Evolutionary conservation across 1,284 basidiomycete genomes (phyloP), one percentile per base, ranked within the genome.

Genomic region (Ganoderma sp.): DNA sequence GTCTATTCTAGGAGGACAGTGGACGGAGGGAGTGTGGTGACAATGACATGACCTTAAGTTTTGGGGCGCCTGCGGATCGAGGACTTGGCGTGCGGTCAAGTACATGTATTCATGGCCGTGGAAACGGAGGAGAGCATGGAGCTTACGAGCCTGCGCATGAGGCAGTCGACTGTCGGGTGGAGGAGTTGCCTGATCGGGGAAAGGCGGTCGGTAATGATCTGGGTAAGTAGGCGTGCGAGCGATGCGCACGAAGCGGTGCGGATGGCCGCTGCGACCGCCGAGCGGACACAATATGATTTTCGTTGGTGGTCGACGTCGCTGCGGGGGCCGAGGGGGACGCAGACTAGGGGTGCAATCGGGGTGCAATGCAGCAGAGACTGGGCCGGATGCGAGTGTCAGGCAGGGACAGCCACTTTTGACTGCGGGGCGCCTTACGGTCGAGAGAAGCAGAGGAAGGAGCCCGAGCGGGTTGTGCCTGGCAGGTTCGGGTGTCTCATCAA

Each of bases 381-480:
- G 37, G 67, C 61, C n/a, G 2, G 57, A 56, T 61, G 60, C 52
- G 28, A 32, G 62, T 48, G 45, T 22, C 48, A 52, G 45, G 50
- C 25, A 12, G 1, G 69, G 67, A 65, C 67, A 64, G 67, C 67
- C 65, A 61, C 69, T 48, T 65, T 67, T 19, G 52, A 60, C 70
- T 67, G 65, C 69, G 73, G 67, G 62, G 50, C 56, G n/a, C 67
- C 65, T 66, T 67, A 68, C 65, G 43, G 60, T 54, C 12, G 48
- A 22, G 12, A 54, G 64, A 45, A 50, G 58, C 59, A 60, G 39
- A 17, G 25, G 39, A 37, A 39, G 22, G 17, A 56, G 45, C 22
- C 43, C 43, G 45, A 48, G 45, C 45, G n/a, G 8, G n/a, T 48
- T 42, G 72, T 70, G 70, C 72, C 71, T 72, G 73, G 66, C 64